Base-by-base conservation (phyloP, 2,329 filamentous ascomycete genomes). In the Colletotrichum plurivorum region DNA sequence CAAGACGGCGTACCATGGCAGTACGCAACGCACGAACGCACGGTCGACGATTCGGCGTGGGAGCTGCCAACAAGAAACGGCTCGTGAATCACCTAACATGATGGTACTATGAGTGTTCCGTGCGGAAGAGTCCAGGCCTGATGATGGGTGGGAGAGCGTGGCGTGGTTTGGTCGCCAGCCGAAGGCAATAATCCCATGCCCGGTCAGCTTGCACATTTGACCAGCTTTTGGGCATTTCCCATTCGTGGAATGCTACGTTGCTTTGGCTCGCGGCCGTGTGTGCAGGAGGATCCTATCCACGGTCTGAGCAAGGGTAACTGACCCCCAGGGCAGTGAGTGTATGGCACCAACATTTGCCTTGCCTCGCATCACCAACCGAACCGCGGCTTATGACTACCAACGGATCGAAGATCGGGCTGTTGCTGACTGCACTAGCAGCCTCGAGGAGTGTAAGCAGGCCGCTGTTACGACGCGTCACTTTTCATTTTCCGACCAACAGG, bases 171-270 rank as follows among this genome's bases (percentile, higher is more conserved):
- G 57, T 43, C 41, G 36, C n/a, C 48, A 43, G 46, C 46, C 27
- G 48, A 20, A 46, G 18, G 13, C 18, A 22, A 52, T 15, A n/a
- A 22, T 13, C 41, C 49, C 51, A 39, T 16, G 18, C 31, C 31
- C 18, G 22, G 9, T 8, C n/a, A 51, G 43, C 31, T 36, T 58
- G 13, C 58, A 48, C 49, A 48, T 22, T 46, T 22, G 48, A 36
- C 22, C 36, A 25, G 22, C 45, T 16, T 46, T n/a, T 15, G 39
- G 18, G 51, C 49, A 49, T 7, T 61, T 54, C 18, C n/a, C 41
- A 62, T 66, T 48, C 27, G 57, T 55, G 56, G 39, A 66, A 61
- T 41, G 49, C 56, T 20, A 66, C 48, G 56, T 62, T 62, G 57
- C 27, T 61, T 62, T 48, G 18, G 27, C 31, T 67, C 31, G 57